These are phyloP conservation scores for Cryptosporidium tyzzeri DNA, from an alignment of 169 alveolate species.

Conservation along the genomic window DNA sequence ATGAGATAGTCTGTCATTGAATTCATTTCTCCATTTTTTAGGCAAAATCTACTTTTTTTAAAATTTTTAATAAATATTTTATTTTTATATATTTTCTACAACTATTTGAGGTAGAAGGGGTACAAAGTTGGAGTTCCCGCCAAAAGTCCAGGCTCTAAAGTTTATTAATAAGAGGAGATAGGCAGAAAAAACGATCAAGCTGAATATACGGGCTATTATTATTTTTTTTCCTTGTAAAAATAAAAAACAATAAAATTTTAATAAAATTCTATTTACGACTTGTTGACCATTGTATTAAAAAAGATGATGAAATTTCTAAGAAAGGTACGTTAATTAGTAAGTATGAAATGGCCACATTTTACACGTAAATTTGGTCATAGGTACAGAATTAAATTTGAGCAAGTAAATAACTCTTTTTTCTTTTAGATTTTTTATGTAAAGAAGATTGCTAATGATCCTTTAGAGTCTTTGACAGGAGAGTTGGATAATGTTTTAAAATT, in stretches of 20 bases:
- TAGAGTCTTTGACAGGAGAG: conserved; percentile 70
- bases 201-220: background rate
- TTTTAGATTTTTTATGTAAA: conserved; percentile 27
- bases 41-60: too few species aligned
- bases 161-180: background rate
- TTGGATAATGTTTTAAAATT: conserved; percentile 57
- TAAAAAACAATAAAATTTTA: background rate
- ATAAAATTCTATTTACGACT: background rate
- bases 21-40: background rate
- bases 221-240: background rate
- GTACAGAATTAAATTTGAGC: background rate
- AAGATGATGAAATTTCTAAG: conserved; percentile 44
- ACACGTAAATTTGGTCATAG: background rate
- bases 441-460: conserved; percentile 60
- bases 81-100: too few species aligned
- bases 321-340: conserved; percentile 21
- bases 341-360: background rate
- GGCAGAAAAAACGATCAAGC: background rate
- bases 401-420: background rate
- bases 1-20: too few species aligned
- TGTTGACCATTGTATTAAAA: too few species aligned
- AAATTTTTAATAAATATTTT: too few species aligned
- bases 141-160: background rate
- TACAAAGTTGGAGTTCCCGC: background rate
- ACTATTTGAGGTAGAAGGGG: background rate